Percentiles rank a stretch among this genome's conserved stretches.
Evolutionary conservation across 1,284 basidiomycete genomes (phyloP).

Genomic region (Sanghuangporus baumii): DNA sequence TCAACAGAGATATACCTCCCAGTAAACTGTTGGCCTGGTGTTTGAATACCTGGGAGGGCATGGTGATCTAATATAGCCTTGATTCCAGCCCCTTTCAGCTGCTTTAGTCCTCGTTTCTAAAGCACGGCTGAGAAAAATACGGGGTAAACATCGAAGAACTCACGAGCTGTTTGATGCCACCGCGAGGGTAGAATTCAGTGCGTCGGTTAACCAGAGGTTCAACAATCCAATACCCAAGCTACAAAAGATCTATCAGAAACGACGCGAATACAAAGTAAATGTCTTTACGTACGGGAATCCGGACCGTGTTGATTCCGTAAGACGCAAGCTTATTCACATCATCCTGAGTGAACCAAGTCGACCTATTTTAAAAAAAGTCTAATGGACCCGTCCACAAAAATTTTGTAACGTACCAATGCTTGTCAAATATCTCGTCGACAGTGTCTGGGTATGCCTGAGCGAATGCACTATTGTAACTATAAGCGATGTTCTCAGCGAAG

Average conservation of each 20-base stretch:
- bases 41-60: conserved; percentile 67
- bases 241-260: not conserved
- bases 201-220: conserved; percentile 60
- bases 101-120: conserved; percentile 54
- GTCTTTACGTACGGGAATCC: conserved; percentile 53
- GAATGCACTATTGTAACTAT: conserved; percentile 37
- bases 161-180: conserved; percentile 62
- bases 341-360: conserved; percentile 63
- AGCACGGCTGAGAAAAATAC: not conserved
- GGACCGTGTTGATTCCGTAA: conserved; percentile 65
- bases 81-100: conserved; percentile 58
- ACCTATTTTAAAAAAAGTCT: conserved; percentile 31
- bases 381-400: not conserved
- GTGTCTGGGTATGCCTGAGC: conserved; percentile 53
- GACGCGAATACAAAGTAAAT: not conserved
- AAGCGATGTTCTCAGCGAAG: not conserved
- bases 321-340: conserved; percentile 49
- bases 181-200: conserved; percentile 60
- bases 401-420: conserved; percentile 49
- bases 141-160: conserved; percentile 17
- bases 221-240: conserved; percentile 80
- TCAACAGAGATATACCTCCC: conserved; percentile 41
- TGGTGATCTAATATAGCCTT: conserved; percentile 69
- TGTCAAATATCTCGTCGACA: conserved; percentile 52
- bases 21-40: conserved; percentile 54